These are phyloP conservation scores for Triticum dicoccoides DNA, from an alignment of 176 grass and related monocot genomes.

Conservation along the genomic window DNA sequence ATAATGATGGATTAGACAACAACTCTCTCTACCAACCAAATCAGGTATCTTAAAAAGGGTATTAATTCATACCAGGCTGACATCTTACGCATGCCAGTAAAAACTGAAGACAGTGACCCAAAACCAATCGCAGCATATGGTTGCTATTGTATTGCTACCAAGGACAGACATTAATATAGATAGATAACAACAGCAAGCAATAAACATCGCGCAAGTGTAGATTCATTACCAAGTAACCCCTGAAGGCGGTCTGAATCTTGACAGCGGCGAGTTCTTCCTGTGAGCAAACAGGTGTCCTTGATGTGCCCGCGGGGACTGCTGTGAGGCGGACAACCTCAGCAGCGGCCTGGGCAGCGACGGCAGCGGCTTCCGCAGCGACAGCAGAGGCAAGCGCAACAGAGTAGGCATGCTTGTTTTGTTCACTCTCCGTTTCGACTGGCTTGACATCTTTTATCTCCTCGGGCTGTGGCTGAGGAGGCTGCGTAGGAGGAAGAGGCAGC, in stretches of 20 bases:
- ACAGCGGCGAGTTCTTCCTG: slow-evolving; percentile 70
- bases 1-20: slow-evolving; percentile 30
- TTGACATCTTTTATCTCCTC: slow-evolving; percentile 61
- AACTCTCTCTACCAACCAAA: slow-evolving; percentile 45
- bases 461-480: slow-evolving; percentile 31
- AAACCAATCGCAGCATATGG: neutral
- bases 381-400: slow-evolving; percentile 79
- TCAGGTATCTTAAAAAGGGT: slow-evolving; percentile 10
- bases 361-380: slow-evolving; percentile 81
- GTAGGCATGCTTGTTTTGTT: slow-evolving; percentile 71
- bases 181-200: slow-evolving; percentile 1
- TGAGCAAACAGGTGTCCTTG: slow-evolving; percentile 33
- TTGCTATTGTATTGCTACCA: neutral
- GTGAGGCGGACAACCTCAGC: slow-evolving; percentile 88
- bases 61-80: slow-evolving; percentile 2
- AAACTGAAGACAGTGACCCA: slow-evolving; percentile 3
- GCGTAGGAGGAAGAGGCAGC: neutral
- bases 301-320: slow-evolving; percentile 30
- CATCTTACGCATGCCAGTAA: neutral
- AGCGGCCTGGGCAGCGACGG: slow-evolving; percentile 79
- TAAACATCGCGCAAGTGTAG: slow-evolving; percentile 4
- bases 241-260: slow-evolving; percentile 88
- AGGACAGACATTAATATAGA: neutral
- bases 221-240: slow-evolving; percentile 75
- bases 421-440: slow-evolving; percentile 47